Evolutionary conservation across 2,329 filamentous ascomycete species (phyloP), one percentile per base, ranked within the genome.

Genomic region (Leptographium lundbergii): DNA sequence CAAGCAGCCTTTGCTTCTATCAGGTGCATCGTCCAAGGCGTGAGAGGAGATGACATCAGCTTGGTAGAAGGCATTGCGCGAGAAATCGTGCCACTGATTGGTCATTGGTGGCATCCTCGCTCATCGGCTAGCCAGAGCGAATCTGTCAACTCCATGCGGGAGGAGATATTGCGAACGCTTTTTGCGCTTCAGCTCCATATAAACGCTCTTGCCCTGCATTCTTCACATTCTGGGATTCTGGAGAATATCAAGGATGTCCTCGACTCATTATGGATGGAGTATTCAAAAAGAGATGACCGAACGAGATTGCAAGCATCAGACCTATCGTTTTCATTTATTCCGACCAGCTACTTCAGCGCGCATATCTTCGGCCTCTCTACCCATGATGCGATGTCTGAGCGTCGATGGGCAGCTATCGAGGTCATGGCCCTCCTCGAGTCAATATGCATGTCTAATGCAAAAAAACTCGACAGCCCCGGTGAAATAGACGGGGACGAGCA

Each of bases 251-350:
- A 86, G 63, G 80, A 81, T n/a, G 71, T 96, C 2, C 69, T 85
- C 39, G 85, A 91, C 52, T 76, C 80, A 4, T 72, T 99, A n/a
- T 87, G 86, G 74, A 74, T 74, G 10, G 92, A 96, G 66, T 97
- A 97, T 70, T 77, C 82, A 4, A 85, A 78, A 63, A 81, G 90
- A 61, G 77, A 83, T 42, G 84, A 88, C 54, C 82, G 83, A 60
- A 85, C 88, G 54, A 81, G 86, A 45, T 76, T 97, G 13, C 87
- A 90, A 63, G 73, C 95, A n/a, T 84, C 89, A 61, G 88, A 96
- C 65, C 69, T 96, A 29, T 74, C 77, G 0, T 87, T 88, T 63
- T 67, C 77, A 53, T 64, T 75, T 64, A 69, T 77, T 67, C 68
- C 76, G 63, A 60, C 65, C 57, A 71, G 75, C 65, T 75, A 71